Conservation (phyloP, 1,284 basidiomycete species). For the Naganishia albida region DNA sequence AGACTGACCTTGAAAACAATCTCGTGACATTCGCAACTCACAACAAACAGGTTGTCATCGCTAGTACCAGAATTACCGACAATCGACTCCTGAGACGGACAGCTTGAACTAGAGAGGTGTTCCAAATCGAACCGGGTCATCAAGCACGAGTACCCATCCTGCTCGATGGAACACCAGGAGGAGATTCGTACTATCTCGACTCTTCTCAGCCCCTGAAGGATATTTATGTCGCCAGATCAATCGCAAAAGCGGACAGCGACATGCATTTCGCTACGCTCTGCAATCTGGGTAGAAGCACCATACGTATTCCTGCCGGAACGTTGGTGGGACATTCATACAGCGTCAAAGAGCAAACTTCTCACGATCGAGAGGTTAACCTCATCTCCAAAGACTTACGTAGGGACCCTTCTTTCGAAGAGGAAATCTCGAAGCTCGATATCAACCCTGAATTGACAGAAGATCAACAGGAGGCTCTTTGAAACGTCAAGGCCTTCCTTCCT, state of each 20-base stretch:
- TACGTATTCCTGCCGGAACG: constrained; percentile 5
- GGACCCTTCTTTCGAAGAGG: not conserved
- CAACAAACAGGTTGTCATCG: constrained; percentile 6
- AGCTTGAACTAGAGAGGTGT: not conserved
- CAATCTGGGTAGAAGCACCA: not conserved
- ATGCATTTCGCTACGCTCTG: constrained; percentile 1
- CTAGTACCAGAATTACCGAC: not conserved
- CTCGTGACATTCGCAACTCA: not conserved
- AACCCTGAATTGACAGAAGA: constrained; percentile 11
- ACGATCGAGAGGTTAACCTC: too few species aligned
- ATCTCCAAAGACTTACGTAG: too few species aligned
- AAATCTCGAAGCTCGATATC: constrained; percentile 7
- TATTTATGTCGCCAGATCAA: constrained; percentile 3
- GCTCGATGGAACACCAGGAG: not conserved
- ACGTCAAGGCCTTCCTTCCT: too few species aligned
- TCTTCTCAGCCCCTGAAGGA: not conserved
- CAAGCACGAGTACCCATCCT: too few species aligned
- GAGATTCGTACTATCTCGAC: not conserved
- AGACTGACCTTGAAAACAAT: constrained; percentile 20
- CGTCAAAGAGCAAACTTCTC: not conserved
- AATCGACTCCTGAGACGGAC: too few species aligned
- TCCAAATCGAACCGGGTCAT: not conserved
- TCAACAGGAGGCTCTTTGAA: not conserved
- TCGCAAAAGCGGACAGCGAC: not conserved
- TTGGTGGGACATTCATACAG: not conserved